These are phyloP conservation scores for Xylariales sp. DNA, from an alignment of 2,329 filamentous ascomycete genomes.

Conservation along the genomic window DNA sequence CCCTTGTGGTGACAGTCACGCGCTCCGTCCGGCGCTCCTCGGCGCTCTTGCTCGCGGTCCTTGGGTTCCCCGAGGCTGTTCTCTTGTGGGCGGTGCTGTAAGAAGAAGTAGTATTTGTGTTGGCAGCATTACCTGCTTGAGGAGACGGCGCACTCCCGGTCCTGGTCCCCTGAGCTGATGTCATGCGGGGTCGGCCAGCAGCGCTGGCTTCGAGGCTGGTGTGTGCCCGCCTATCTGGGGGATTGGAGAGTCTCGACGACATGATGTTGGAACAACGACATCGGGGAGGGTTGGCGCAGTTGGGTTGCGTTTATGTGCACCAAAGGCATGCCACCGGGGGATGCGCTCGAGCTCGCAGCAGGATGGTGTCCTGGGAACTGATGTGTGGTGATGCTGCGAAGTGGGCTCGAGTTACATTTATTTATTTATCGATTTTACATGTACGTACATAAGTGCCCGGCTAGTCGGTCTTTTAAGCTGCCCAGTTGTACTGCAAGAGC, in stretches of 20 bases:
- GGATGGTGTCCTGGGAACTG: too few species aligned
- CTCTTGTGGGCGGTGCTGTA: constrained; percentile 47
- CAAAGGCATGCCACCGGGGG: too few species aligned
- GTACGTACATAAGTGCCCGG: too few species aligned
- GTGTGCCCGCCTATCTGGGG: constrained; percentile 36
- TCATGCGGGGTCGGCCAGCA: constrained; percentile 26
- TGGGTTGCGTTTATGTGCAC: too few species aligned
- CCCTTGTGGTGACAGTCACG: constrained; percentile 55
- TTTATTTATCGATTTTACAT: too few species aligned
- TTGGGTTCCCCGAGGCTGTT: constrained; percentile 52
- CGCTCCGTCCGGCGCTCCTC: constrained; percentile 56
- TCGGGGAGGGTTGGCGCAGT: too few species aligned
- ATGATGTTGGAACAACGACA: constrained; percentile 22
- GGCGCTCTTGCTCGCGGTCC: constrained; percentile 41
- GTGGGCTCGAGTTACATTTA: too few species aligned
- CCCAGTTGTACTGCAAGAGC: too few species aligned
- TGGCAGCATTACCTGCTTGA: too few species aligned
- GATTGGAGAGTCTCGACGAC: constrained; percentile 33
- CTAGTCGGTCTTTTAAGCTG: too few species aligned
- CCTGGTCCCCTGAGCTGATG: constrained; percentile 6
- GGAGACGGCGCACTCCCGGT: constrained; percentile 18
- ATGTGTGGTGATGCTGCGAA: too few species aligned
- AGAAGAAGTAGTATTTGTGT: constrained; percentile 19
- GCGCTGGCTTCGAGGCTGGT: constrained; percentile 22
- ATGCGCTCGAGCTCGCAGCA: too few species aligned